Conservation (phyloP, 352 stramenopile genomes). For the Salisapilia sapeloensis region DNA sequence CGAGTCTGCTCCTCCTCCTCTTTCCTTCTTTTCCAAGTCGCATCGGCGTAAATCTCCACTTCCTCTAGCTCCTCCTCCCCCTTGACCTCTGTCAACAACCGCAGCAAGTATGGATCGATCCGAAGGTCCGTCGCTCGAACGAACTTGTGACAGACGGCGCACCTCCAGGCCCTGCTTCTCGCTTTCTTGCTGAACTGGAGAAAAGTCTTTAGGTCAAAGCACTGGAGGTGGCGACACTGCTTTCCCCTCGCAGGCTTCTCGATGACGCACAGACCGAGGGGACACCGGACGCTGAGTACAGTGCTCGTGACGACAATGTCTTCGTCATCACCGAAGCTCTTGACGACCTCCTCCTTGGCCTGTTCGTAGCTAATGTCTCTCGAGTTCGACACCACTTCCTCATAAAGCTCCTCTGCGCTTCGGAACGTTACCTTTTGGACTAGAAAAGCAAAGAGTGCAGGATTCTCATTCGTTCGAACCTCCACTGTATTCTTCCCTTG, state of each 20-base stretch:
- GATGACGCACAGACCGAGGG: conserved; percentile 76
- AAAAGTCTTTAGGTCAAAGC: conserved; percentile 90
- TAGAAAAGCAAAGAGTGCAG: conserved; percentile 42
- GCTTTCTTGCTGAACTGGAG: conserved; percentile 82
- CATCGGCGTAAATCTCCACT: conserved; percentile 82
- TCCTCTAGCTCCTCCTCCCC: conserved; percentile 75
- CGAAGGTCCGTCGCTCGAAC: conserved; percentile 77
- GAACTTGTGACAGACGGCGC: conserved; percentile 86
- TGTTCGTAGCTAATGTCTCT: conserved; percentile 50
- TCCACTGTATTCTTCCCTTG: conserved; percentile 61
- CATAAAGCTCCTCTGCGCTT: conserved; percentile 34
- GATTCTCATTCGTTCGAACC: conserved; percentile 46
- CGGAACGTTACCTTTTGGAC: conserved; percentile 59
- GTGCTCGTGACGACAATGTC: conserved; percentile 74
- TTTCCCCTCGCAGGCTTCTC: conserved; percentile 75
- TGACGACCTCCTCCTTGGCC: conserved; percentile 58
- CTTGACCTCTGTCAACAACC: conserved; percentile 69
- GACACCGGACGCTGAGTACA: conserved; percentile 81
- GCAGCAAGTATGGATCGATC: conserved; percentile 82
- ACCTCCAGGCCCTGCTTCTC: conserved; percentile 78
- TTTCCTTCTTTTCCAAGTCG: conserved; percentile 52
- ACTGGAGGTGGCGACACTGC: conserved; percentile 90
- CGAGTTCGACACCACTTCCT: conserved; percentile 40
- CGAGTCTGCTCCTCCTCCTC: conserved; percentile 15
- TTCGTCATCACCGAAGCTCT: conserved; percentile 55